These are phyloP conservation scores for Scenedesmus sp. DNA, from an alignment of 163 green algal genomes.

Conservation along the genomic window DNA sequence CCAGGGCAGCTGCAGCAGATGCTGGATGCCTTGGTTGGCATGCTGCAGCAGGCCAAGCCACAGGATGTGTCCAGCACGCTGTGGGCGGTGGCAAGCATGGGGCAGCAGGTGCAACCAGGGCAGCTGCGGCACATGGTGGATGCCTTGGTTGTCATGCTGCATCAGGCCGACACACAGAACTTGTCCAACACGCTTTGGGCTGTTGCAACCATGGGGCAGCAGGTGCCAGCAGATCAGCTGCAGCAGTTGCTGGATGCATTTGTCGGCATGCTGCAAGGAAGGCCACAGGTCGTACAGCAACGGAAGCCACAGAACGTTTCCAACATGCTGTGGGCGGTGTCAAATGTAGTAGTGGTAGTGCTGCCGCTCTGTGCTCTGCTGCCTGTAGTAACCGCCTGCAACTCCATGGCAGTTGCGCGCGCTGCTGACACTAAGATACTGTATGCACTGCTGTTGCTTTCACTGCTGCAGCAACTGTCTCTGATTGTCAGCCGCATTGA, in stretches of 20 bases:
- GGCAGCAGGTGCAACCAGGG: background rate
- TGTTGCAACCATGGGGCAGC: background rate
- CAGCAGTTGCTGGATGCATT: background rate
- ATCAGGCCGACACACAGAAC: background rate
- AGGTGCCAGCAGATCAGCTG: background rate
- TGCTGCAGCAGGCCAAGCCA: background rate
- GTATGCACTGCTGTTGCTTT: no score
- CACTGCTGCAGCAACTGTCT: no score
- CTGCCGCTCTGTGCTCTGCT: no score
- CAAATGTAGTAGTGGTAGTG: background rate
- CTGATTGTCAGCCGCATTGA: background rate
- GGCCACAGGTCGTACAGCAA: no score
- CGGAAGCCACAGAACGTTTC: background rate
- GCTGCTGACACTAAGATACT: no score
- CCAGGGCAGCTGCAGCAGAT: no score
- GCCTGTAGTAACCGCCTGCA: no score
- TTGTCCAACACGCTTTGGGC: slow-evolving; percentile 16
- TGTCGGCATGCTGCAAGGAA: background rate
- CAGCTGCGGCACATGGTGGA: background rate
- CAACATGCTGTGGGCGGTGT: slow-evolving; percentile 12
- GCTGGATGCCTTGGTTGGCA: background rate
- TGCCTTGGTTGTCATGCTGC: background rate
- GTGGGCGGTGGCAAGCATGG: background rate
- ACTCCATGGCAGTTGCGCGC: no score
- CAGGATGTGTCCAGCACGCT: slow-evolving; percentile 9